These are phyloP conservation scores for Mikania micrantha DNA, from an alignment of 129 eudicot genomes.

Conservation along the genomic window DNA sequence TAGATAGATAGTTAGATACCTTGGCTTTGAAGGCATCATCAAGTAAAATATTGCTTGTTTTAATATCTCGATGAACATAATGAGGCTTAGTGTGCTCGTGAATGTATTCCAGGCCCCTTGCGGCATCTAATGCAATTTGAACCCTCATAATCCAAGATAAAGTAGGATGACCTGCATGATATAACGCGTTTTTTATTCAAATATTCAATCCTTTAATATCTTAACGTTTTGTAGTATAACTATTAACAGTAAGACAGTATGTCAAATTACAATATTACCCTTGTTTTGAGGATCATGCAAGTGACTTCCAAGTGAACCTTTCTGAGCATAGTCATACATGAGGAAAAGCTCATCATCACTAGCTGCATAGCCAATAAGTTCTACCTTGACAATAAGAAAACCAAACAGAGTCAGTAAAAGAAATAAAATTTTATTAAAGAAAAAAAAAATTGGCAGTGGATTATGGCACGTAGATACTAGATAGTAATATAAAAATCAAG, in stretches of 20 bases:
- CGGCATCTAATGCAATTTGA: conserved; percentile 93
- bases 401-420: conserved; percentile 25
- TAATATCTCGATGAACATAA: conserved; percentile 93
- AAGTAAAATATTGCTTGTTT: conserved; percentile 85
- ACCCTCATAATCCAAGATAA: conserved; percentile 93
- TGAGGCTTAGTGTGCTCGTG: conserved; percentile 97
- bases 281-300: conserved; percentile 87
- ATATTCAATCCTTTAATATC: not conserved
- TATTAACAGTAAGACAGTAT: no score
- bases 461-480: conserved; percentile 7
- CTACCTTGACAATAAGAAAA: conserved; percentile 75
- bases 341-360: conserved; percentile 82
- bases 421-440: not conserved
- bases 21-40: conserved; percentile 87
- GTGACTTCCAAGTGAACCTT: conserved; percentile 84
- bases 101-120: conserved; percentile 90
- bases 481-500: conserved; percentile 1
- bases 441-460: not conserved
- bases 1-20: conserved; percentile 40
- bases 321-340: conserved; percentile 85
- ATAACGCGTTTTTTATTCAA: not conserved
- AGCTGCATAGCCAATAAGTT: conserved; percentile 89
- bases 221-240: not conserved
- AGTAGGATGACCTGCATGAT: conserved; percentile 65
- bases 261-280: conserved; percentile 38